A percentile compares a stretch with the other conserved stretches of the same genome.
Evolutionary conservation across 352 stramenopile species (phyloP).

Genomic region (Elongisporangium undulatum): DNA sequence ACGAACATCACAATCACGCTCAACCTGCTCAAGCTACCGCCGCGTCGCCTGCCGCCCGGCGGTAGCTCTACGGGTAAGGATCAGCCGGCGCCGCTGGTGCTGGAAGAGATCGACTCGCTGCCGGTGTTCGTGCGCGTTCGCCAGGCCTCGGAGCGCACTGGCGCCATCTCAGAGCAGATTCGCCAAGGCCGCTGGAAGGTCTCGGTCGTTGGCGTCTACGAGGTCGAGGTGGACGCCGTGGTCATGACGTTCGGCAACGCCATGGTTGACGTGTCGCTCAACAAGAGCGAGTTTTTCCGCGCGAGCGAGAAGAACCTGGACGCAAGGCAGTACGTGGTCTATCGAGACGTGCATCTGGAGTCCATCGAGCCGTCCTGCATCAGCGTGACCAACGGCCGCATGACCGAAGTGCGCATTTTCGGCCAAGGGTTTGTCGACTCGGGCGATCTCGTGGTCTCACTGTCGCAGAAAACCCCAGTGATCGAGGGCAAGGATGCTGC

Average conservation of each 20-base stretch:
- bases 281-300: constrained; percentile 41
- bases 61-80: background rate
- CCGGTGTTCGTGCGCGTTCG: constrained; percentile 53
- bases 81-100: constrained; percentile 4
- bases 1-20: constrained; percentile 34
- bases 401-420: constrained; percentile 46
- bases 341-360: constrained; percentile 37
- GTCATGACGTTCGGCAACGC: constrained; percentile 49
- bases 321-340: constrained; percentile 40
- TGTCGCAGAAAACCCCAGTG: constrained; percentile 22
- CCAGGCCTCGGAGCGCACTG: constrained; percentile 46
- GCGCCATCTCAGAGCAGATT: constrained; percentile 44
- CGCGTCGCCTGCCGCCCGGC: constrained; percentile 4
- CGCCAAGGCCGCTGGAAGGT: constrained; percentile 47
- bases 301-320: constrained; percentile 32
- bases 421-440: constrained; percentile 62
- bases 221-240: constrained; percentile 54
- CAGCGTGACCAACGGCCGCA: constrained; percentile 47
- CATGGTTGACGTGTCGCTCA: constrained; percentile 52
- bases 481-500: background rate
- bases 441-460: constrained; percentile 47
- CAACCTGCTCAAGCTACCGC: constrained; percentile 53
- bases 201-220: constrained; percentile 45
- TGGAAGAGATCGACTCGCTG: constrained; percentile 38
- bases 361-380: constrained; percentile 51